Evolutionary conservation across 768 basidiomycete genomes (phyloP).

Genomic region (Russula vinacea): DNA sequence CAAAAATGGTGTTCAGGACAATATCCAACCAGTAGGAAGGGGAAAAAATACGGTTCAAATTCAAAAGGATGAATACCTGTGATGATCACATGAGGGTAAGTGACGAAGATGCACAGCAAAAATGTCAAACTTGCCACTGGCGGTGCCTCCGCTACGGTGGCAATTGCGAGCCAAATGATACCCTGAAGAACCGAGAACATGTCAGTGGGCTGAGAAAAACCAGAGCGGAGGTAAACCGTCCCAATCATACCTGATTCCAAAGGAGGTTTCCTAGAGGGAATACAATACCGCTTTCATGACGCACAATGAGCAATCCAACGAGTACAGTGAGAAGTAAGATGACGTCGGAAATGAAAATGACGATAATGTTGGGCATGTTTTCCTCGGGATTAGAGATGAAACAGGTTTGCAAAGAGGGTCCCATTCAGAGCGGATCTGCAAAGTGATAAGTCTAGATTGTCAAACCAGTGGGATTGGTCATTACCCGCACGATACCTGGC

Average conservation of each 20-base stretch:
- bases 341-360: not conserved
- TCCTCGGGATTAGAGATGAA: not conserved
- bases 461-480: not conserved
- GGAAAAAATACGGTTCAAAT: not conserved
- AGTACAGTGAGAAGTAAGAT: not conserved
- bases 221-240: too few species aligned
- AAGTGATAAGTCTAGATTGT: not conserved
- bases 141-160: not conserved
- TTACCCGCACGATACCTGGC: not conserved
- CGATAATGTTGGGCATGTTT: not conserved
- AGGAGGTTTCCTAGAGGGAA: not conserved
- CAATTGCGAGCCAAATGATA: not conserved
- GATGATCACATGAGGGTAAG: not conserved
- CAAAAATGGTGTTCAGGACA: not conserved
- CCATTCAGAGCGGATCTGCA: not conserved
- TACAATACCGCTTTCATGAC: too few species aligned
- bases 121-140: not conserved
- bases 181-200: not conserved
- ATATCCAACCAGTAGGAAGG: not conserved
- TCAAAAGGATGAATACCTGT: not conserved
- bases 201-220: not conserved
- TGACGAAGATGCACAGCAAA: not conserved
- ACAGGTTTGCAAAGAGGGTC: not conserved
- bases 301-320: not conserved
- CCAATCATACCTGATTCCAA: not conserved